Conservation (phyloP, 257 asterid species). For the Solanum pimpinellifolium region DNA sequence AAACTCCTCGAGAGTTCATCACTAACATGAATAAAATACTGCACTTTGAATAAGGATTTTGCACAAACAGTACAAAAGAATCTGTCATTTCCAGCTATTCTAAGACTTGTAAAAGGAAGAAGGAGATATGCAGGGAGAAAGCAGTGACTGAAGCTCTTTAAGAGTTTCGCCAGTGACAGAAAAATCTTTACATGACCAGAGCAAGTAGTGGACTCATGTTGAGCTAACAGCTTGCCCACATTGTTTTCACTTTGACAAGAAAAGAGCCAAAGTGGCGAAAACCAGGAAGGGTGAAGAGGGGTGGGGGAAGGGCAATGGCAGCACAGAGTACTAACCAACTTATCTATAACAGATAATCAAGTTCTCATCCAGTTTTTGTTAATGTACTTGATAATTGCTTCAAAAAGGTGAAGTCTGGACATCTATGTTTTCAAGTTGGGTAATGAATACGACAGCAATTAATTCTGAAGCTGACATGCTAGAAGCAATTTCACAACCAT, state of each 20-base stretch:
- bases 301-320: background rate
- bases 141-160: background rate
- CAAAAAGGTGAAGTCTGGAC: background rate
- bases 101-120: background rate
- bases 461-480: background rate
- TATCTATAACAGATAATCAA: background rate
- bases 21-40: background rate
- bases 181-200: background rate
- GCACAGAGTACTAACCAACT: background rate
- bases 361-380: background rate
- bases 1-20: background rate
- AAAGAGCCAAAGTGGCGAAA: background rate
- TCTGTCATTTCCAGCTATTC: background rate
- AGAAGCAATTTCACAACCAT: background rate
- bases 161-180: background rate
- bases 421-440: background rate
- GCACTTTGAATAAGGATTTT: background rate
- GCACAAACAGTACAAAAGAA: background rate
- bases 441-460: background rate
- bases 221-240: background rate
- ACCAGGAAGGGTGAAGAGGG: background rate
- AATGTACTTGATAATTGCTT: background rate
- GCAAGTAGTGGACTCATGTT: background rate
- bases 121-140: background rate
- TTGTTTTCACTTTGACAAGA: background rate